Evolutionary conservation across 257 asterid species (phyloP).

Genomic region (Paraleonurus japonicus): DNA sequence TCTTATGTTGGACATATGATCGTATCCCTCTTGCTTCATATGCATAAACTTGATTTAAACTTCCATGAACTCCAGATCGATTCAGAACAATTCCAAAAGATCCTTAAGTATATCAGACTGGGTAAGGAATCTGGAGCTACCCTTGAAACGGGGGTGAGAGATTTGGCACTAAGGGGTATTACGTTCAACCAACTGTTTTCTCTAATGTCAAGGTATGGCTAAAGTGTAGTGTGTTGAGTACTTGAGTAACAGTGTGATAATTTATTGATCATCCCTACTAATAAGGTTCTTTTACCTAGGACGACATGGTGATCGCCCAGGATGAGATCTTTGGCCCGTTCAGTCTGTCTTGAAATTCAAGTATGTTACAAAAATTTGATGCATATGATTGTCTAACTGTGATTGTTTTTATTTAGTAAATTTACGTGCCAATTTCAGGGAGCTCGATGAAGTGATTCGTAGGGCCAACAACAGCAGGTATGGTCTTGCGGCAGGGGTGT

Average conservation of each 20-base stretch:
- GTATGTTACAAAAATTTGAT: slow-evolving; percentile 35
- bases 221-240: not conserved
- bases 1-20: not conserved
- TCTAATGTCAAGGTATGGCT: slow-evolving; percentile 72
- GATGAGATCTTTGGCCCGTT: slow-evolving; percentile 97
- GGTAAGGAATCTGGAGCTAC: slow-evolving; percentile 85
- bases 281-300: slow-evolving; percentile 42
- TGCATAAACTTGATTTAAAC: slow-evolving; percentile 14
- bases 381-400: not conserved
- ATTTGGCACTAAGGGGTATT: slow-evolving; percentile 67
- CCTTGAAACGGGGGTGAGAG: slow-evolving; percentile 85
- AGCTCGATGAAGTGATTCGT: slow-evolving; percentile 62
- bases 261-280: slow-evolving; percentile 17
- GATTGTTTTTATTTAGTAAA: not conserved
- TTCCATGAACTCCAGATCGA: slow-evolving; percentile 51
- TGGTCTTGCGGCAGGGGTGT: slow-evolving; percentile 95
- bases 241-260: not conserved
- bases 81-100: slow-evolving; percentile 67
- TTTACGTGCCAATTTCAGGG: slow-evolving; percentile 39
- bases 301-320: slow-evolving; percentile 76
- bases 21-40: slow-evolving; percentile 3
- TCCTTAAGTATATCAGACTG: slow-evolving; percentile 56
- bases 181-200: slow-evolving; percentile 87
- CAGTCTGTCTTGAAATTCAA: slow-evolving; percentile 75
- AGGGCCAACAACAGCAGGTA: slow-evolving; percentile 63